Evolutionary conservation across 2,329 filamentous ascomycete genomes (phyloP).

Genomic region (Penicillium vulpinum): DNA sequence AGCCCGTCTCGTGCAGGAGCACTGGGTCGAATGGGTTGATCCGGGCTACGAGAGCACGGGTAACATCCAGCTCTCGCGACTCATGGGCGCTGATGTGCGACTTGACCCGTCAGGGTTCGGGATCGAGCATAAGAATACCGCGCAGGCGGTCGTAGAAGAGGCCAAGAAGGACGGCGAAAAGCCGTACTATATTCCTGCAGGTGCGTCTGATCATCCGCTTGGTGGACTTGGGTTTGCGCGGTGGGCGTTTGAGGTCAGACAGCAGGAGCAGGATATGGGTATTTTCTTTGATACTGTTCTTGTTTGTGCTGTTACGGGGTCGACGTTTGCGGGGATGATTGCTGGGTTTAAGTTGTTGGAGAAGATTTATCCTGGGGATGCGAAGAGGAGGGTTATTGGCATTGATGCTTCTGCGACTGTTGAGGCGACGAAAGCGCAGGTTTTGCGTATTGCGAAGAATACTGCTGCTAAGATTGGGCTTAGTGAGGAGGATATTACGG

Average conservation of each 20-base stretch:
- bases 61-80: constrained; percentile 68
- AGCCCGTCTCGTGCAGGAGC: constrained; percentile 59
- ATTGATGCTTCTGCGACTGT: constrained; percentile 65
- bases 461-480: constrained; percentile 66
- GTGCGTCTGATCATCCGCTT: constrained; percentile 68
- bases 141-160: constrained; percentile 56
- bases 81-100: constrained; percentile 66
- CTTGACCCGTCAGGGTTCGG: constrained; percentile 63
- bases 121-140: constrained; percentile 67
- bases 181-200: constrained; percentile 72
- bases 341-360: constrained; percentile 69
- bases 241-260: constrained; percentile 68
- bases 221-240: constrained; percentile 70
- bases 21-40: constrained; percentile 66
- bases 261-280: constrained; percentile 62
- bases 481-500: constrained; percentile 59
- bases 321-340: constrained; percentile 70
- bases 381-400: constrained; percentile 60
- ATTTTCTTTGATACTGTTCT: constrained; percentile 68
- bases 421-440: constrained; percentile 63
- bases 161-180: constrained; percentile 56
- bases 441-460: constrained; percentile 64
- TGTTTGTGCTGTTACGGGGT: constrained; percentile 71
- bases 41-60: constrained; percentile 63
- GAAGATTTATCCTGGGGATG: constrained; percentile 42